Percentiles rank a stretch among this genome's conserved stretches.
Evolutionary conservation across 2,329 filamentous ascomycete species (phyloP).

Genomic region (Didymella sp.): DNA sequence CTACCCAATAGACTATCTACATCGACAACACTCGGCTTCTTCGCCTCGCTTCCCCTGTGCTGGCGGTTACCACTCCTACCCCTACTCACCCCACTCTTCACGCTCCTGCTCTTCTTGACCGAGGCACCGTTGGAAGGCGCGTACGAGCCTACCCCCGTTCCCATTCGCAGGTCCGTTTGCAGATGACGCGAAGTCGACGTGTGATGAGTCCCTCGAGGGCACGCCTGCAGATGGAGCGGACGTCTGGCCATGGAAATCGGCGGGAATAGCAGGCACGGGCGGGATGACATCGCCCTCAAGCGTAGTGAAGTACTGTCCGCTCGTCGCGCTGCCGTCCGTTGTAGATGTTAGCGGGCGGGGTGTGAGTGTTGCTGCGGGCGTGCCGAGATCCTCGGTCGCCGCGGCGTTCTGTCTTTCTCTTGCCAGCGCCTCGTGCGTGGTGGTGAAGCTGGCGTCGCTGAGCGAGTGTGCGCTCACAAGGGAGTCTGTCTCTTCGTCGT

Average conservation of each 20-base stretch:
- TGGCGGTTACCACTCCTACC: slow-evolving; percentile 30
- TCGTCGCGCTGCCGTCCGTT: slow-evolving; percentile 13
- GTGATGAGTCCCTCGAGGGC: background rate
- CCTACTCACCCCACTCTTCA: slow-evolving; percentile 33
- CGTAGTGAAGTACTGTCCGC: slow-evolving; percentile 13
- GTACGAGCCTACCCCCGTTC: background rate
- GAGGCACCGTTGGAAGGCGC: slow-evolving; percentile 2
- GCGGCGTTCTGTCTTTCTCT: slow-evolving; percentile 4
- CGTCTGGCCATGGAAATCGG: slow-evolving; percentile 33
- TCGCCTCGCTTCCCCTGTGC: slow-evolving; percentile 23
- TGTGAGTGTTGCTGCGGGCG: slow-evolving; percentile 34
- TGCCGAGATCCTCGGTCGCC: slow-evolving; percentile 22
- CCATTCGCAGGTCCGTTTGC: slow-evolving; percentile 35
- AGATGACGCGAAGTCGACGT: slow-evolving; percentile 21
- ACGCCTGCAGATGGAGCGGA: background rate
- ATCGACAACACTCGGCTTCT: slow-evolving; percentile 32
- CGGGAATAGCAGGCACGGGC: slow-evolving; percentile 46
- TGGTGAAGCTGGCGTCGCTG: slow-evolving; percentile 66
- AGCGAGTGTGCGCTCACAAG: slow-evolving; percentile 74
- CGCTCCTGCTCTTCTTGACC: slow-evolving; percentile 30
- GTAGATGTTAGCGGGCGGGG: slow-evolving; percentile 28
- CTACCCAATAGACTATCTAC: slow-evolving; percentile 46
- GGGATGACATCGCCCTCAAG: slow-evolving; percentile 29
- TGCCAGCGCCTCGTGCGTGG: slow-evolving; percentile 28
- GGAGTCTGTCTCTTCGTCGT: slow-evolving; percentile 64